Percentiles rank a stretch among this genome's conserved stretches.
phyloP scores from a whole-genome alignment of 441 rosid genomes.

The Metrosideros polymorpha region DNA sequence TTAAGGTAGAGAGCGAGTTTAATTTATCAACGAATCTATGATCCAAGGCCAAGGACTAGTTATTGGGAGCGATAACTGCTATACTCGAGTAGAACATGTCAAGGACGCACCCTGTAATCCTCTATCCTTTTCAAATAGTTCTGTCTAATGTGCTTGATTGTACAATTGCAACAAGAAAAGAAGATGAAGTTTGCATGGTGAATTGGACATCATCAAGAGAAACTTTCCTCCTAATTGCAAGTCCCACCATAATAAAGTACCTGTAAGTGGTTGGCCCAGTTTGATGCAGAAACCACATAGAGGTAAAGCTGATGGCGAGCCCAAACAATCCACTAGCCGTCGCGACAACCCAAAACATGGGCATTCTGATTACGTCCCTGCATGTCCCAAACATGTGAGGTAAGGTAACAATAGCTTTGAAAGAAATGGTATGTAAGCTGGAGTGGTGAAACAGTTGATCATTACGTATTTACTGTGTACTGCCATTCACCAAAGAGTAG shows the following conservation, averaged over 20 bases:
- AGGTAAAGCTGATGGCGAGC: conserved; percentile 89
- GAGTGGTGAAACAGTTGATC: background rate
- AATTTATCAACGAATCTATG: background rate
- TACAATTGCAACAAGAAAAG: background rate
- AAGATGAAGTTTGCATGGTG: background rate
- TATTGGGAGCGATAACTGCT: background rate
- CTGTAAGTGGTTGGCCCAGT: conserved; percentile 95
- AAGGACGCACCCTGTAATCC: background rate
- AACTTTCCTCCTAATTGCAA: background rate
- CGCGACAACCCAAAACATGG: conserved; percentile 81
- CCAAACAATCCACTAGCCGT: conserved; percentile 88
- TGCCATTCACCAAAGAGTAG: conserved; percentile 65
- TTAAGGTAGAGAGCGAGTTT: background rate
- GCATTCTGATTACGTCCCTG: conserved; percentile 57
- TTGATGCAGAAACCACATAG: conserved; percentile 93
- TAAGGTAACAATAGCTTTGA: background rate
- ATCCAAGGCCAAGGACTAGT: background rate
- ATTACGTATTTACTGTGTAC: conserved; percentile 58
- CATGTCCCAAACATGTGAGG: background rate
- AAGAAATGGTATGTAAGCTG: background rate
- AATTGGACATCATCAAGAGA: background rate
- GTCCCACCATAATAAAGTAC: conserved; percentile 9
- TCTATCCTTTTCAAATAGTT: background rate
- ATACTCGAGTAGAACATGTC: background rate
- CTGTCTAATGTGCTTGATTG: background rate